Base-by-base conservation (phyloP, 768 basidiomycete genomes). In the Dentipellis sp. region DNA sequence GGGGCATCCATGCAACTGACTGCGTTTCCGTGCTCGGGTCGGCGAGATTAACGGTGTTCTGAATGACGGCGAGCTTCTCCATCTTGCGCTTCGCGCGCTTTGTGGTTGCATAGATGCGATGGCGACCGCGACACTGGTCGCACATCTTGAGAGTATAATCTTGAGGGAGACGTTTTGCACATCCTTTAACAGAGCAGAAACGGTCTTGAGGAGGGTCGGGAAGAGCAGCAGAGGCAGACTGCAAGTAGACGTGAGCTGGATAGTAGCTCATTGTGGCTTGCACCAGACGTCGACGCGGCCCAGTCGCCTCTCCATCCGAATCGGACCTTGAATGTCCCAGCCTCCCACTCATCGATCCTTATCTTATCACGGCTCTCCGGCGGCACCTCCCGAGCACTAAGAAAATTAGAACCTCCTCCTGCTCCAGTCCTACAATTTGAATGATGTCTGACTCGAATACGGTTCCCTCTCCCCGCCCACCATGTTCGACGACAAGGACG, bases 91-190 rank as follows among this genome's bases (percentile, higher is more conserved):
- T 72, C 4, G 74, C 73, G 14, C 78, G 68, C 62, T 80, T 80
- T 4, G 79, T 78, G 37, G 64, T 74, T 10, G 77, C 78, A 50
- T 82, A 81, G 5, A 73, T 65, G 23, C 79, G 73, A 62, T 81
- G 79, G 16, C 76, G 72, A 38, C 72, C 71, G 21, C 80, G 71
- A 67, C 79, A 81, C 0, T 59, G 60, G 19, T 78, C 74, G 70
- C 79, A 82, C 80, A 81, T 81, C 66, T 76, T 80, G 64, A 69
- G 73, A 3, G 60, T 47, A 17, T 68, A 67, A 6, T 65, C 65
- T 6, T 55, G 50, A n/a, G 66, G 60, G 21, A 78, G 58, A 4
- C 61, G 50, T 19, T 68, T 66, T 14, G 60, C 58, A 64, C 79
- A 81, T 39, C 75, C 75, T 54, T 75, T 71, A 35, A 80, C 75